phyloP scores from a whole-genome alignment of 495 filamentous ascomycete species.

The Cercophora sp. region DNA sequence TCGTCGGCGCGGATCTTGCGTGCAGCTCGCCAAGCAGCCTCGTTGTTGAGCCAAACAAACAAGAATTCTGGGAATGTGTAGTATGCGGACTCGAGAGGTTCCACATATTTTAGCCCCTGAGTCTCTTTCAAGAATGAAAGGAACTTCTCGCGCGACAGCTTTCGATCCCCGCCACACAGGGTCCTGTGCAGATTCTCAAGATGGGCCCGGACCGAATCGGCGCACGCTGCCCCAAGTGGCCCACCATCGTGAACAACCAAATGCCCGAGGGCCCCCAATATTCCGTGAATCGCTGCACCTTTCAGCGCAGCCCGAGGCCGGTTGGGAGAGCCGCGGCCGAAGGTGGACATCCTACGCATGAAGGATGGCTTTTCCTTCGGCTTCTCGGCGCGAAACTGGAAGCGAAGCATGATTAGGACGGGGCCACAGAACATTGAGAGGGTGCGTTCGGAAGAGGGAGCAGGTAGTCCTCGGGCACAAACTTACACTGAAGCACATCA shows the following conservation, averaged over 20 bases:
- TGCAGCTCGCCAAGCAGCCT: conserved; percentile 32
- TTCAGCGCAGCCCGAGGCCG: conserved; percentile 19
- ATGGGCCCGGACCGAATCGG: conserved; percentile 33
- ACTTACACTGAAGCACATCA: conserved; percentile 22
- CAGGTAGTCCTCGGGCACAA: not conserved
- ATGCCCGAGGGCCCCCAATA: conserved; percentile 18
- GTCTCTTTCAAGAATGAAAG: conserved; percentile 32
- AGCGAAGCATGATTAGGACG: conserved; percentile 5
- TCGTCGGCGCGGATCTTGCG: conserved; percentile 20
- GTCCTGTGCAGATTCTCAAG: conserved; percentile 33
- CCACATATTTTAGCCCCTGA: conserved; percentile 32
- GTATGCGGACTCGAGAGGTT: conserved; percentile 22
- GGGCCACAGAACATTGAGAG: not conserved
- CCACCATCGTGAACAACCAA: conserved; percentile 9
- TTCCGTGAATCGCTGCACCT: conserved; percentile 10
- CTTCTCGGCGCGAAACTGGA: conserved; percentile 18
- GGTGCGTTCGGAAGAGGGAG: not conserved
- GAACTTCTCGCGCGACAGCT: conserved; percentile 32
- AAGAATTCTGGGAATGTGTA: conserved; percentile 43
- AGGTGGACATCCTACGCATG: conserved; percentile 29
- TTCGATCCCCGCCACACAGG: conserved; percentile 21
- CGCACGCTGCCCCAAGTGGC: conserved; percentile 7
- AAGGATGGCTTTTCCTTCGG: conserved; percentile 22
- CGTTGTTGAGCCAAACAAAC: conserved; percentile 33
- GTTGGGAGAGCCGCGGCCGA: conserved; percentile 21